phyloP scores from a whole-genome alignment of 495 filamentous ascomycete genomes.

The Daldinia bambusicola region DNA sequence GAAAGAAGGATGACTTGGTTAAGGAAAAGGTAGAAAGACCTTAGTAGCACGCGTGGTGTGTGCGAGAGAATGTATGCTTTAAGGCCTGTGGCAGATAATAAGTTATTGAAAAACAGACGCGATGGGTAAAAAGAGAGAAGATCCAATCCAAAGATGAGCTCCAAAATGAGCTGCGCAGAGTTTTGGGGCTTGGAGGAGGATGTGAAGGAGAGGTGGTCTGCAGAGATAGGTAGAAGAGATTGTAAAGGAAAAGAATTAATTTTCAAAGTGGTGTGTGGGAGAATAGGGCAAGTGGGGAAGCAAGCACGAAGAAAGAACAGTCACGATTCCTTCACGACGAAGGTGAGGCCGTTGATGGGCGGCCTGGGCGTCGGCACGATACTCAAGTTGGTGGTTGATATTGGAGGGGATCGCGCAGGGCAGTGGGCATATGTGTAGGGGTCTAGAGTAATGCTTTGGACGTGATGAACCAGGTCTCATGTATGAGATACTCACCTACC shows the following conservation, averaged over 20 bases:
- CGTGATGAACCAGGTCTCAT: background rate
- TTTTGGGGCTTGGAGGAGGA: background rate
- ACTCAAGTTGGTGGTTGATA: too few species aligned
- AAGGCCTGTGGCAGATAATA: background rate
- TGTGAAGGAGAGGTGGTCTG: background rate
- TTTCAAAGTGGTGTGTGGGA: background rate
- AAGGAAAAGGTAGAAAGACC: background rate
- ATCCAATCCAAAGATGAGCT: background rate
- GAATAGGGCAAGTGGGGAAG: background rate
- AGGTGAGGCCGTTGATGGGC: background rate
- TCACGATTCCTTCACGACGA: background rate
- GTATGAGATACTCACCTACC: background rate
- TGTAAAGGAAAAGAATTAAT: background rate
- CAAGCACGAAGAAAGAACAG: background rate
- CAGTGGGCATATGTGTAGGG: too few species aligned
- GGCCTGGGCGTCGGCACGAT: too few species aligned
- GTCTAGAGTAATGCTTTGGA: background rate
- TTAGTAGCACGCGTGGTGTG: background rate
- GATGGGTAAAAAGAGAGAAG: background rate
- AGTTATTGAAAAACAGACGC: background rate
- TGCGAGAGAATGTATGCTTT: background rate
- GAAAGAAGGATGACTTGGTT: background rate
- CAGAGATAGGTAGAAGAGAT: background rate
- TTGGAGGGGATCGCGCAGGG: too few species aligned
- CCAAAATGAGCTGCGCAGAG: background rate